phyloP scores from a whole-genome alignment of 2,329 filamentous ascomycete genomes.

The Aaosphaeria arxii region DNA sequence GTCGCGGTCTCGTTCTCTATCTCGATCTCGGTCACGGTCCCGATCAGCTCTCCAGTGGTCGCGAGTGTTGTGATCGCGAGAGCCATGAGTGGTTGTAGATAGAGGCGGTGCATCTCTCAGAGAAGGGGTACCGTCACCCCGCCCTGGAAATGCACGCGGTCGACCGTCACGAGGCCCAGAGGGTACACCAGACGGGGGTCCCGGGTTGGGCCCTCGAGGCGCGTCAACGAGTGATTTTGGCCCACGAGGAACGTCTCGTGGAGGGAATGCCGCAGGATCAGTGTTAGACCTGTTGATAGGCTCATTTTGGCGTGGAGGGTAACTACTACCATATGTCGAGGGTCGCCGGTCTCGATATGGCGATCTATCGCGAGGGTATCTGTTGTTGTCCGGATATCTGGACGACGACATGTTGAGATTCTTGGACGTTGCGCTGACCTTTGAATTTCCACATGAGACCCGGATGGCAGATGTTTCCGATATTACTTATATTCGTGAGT shows the following conservation, averaged over 20 bases:
- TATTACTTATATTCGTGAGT: too few relatives aligned
- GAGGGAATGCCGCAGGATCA: constrained; percentile 25
- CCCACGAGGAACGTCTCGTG: constrained; percentile 69
- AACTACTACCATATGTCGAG: constrained; percentile 59
- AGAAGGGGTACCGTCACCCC: constrained; percentile 60
- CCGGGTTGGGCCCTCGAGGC: constrained; percentile 36
- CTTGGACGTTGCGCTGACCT: not conserved
- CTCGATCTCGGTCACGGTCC: constrained; percentile 48
- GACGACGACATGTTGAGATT: constrained; percentile 30
- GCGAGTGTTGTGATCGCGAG: constrained; percentile 63
- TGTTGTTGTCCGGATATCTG: constrained; percentile 32
- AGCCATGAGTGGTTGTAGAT: constrained; percentile 28
- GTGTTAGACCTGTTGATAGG: constrained; percentile 21
- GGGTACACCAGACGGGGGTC: constrained; percentile 26
- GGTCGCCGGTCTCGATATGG: constrained; percentile 62
- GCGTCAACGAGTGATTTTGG: constrained; percentile 76
- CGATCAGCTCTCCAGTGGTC: constrained; percentile 56
- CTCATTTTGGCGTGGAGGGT: constrained; percentile 48
- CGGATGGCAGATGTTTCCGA: not conserved
- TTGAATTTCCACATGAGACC: constrained; percentile 15
- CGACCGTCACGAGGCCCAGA: constrained; percentile 51
- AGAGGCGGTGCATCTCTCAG: constrained; percentile 56
- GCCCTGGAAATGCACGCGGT: constrained; percentile 59
- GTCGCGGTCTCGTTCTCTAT: constrained; percentile 55
- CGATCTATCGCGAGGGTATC: constrained; percentile 43